A percentile compares a stretch with the other conserved stretches of the same genome.
phyloP scores from a whole-genome alignment of 2,329 filamentous ascomycete species.

The Fusarium citri region DNA sequence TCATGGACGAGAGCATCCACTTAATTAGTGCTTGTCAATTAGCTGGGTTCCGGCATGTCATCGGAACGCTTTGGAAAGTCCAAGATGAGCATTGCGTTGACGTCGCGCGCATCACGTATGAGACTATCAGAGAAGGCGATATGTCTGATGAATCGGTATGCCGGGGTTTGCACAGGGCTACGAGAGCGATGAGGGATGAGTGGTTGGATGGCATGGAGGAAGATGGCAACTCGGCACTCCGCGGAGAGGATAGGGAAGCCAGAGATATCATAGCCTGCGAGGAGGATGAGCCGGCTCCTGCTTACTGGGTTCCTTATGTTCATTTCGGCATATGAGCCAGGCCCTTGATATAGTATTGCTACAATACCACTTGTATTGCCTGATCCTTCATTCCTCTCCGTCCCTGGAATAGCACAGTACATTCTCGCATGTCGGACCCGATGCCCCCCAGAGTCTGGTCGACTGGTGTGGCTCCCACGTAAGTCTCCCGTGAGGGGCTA shows the following conservation, averaged over 20 bases:
- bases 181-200: neutral
- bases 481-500: too few relatives aligned
- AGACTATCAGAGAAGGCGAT: neutral
- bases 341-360: too few relatives aligned
- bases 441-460: too few relatives aligned
- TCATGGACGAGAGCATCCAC: neutral
- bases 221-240: accelerated
- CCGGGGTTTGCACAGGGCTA: neutral
- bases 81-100: neutral
- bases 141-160: slow-evolving; percentile 4
- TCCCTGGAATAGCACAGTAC: too few relatives aligned
- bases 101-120: neutral
- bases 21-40: neutral
- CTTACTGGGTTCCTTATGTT: neutral
- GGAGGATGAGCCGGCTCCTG: neutral
- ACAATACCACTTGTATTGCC: too few relatives aligned
- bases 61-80: neutral
- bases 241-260: neutral
- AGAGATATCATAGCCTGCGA: neutral
- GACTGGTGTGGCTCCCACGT: too few relatives aligned
- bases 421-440: too few relatives aligned
- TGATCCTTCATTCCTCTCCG: too few relatives aligned
- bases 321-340: neutral
- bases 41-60: neutral
- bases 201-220: neutral